A percentile compares a stretch with the other conserved stretches of the same genome.
phyloP scores from a whole-genome alignment of 1,139 yeast species.

The Ogataea hybrid region DNA sequence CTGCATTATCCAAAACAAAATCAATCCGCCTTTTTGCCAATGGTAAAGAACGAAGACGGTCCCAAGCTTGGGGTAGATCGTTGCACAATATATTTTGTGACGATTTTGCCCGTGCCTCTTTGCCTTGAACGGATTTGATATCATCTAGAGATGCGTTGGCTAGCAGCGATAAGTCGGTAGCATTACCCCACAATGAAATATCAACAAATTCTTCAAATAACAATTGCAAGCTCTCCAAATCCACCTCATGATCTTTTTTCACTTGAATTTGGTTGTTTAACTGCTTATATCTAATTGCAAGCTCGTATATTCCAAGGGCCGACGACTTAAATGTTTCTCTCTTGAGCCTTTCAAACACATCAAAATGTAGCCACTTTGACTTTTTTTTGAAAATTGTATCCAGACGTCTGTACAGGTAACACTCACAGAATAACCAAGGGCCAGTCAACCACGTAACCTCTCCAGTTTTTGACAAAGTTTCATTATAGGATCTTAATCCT shows the following conservation, averaged over 20 bases:
- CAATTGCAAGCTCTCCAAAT: constrained; percentile 47
- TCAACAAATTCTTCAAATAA: constrained; percentile 78
- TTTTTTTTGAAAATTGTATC: constrained; percentile 44
- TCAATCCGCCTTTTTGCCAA: constrained; percentile 54
- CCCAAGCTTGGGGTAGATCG: constrained; percentile 72
- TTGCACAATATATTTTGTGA: constrained; percentile 81
- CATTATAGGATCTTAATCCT: constrained; percentile 52
- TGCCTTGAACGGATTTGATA: constrained; percentile 87
- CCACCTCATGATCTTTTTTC: constrained; percentile 31
- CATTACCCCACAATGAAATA: constrained; percentile 96
- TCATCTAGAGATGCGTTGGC: constrained; percentile 86
- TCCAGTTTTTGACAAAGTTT: constrained; percentile 33
- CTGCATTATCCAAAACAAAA: constrained; percentile 89
- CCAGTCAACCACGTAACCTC: constrained; percentile 70
- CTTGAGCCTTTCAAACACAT: constrained; percentile 70
- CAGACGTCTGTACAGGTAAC: constrained; percentile 73
- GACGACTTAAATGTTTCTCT: constrained; percentile 74
- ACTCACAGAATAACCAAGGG: constrained; percentile 90
- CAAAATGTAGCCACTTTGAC: constrained; percentile 56
- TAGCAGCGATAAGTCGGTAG: constrained; percentile 86
- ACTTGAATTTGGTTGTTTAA: constrained; percentile 38
- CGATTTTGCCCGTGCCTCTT: constrained; percentile 77
- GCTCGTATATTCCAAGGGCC: constrained; percentile 73
- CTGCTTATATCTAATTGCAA: constrained; percentile 67
- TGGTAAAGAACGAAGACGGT: constrained; percentile 34